Evolutionary conservation across 1,284 basidiomycete genomes (phyloP).

Genomic region (Cutaneotrichosporon cavernicola): DNA sequence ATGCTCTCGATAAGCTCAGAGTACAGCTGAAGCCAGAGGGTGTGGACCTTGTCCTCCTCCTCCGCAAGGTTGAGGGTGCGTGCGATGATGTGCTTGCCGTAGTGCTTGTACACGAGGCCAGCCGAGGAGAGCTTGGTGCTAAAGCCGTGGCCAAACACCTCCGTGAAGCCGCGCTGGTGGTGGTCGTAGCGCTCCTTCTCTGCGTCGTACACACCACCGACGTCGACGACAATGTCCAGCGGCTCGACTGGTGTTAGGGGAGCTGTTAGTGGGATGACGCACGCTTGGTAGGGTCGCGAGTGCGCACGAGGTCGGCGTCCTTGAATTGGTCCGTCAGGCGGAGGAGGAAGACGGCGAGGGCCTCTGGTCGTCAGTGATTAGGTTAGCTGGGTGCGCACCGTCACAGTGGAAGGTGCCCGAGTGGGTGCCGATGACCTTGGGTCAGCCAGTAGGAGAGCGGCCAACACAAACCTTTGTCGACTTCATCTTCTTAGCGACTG

Average conservation of each 20-base stretch:
- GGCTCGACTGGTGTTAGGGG: conserved; percentile 59
- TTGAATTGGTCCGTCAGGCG: conserved; percentile 73
- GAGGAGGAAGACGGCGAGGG: conserved; percentile 65
- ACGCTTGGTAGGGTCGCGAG: conserved; percentile 71
- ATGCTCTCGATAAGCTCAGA: conserved; percentile 90
- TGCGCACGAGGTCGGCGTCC: conserved; percentile 73
- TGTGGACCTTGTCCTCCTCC: conserved; percentile 65
- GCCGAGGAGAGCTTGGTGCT: conserved; percentile 87
- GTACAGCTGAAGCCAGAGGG: conserved; percentile 87
- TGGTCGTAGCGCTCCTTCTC: conserved; percentile 82
- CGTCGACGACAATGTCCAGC: conserved; percentile 96
- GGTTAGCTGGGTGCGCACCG: conserved; percentile 58
- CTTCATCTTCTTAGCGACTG: conserved; percentile 50
- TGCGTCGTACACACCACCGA: conserved; percentile 88
- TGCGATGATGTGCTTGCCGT: conserved; percentile 83
- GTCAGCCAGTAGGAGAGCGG: not conserved
- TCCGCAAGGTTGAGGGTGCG: conserved; percentile 59
- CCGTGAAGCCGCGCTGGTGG: conserved; percentile 90
- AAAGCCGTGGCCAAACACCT: conserved; percentile 75
- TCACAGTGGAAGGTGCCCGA: conserved; percentile 97
- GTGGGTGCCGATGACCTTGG: conserved; percentile 75
- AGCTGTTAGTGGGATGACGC: not conserved
- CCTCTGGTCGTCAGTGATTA: conserved; percentile 32
- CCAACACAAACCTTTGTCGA: conserved; percentile 37
- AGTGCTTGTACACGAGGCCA: conserved; percentile 97